phyloP scores from a whole-genome alignment of 352 stramenopile species.

The Aphanomyces stellatus region DNA sequence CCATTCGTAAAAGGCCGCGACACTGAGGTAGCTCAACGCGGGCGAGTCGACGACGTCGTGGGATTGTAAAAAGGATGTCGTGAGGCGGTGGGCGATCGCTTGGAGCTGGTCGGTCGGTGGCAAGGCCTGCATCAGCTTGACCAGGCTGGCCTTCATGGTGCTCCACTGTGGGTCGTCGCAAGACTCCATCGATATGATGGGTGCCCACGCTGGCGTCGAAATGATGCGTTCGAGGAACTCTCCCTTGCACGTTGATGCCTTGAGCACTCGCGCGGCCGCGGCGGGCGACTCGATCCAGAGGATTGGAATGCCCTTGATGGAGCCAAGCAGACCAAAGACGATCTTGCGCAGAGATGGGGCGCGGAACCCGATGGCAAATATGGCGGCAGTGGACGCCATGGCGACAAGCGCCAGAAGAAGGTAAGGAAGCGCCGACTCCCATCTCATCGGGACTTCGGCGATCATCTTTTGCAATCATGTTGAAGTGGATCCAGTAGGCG shows the following conservation, averaged over 20 bases:
- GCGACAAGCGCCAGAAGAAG: not conserved
- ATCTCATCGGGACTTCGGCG: too few species aligned
- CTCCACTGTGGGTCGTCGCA: slow-evolving; percentile 15
- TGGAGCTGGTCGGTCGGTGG: not conserved
- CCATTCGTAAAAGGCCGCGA: slow-evolving; percentile 16
- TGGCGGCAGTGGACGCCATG: not conserved
- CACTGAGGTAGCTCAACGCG: not conserved
- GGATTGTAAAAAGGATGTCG: not conserved
- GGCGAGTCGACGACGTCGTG: not conserved
- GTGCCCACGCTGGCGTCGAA: not conserved
- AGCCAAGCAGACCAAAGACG: not conserved
- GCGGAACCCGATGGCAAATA: not conserved
- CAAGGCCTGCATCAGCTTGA: slow-evolving; percentile 9
- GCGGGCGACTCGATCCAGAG: slow-evolving; percentile 11
- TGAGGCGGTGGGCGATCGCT: not conserved
- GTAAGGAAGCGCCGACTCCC: too few species aligned
- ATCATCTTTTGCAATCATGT: too few species aligned
- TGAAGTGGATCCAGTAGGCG: too few species aligned
- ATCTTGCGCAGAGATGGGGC: slow-evolving; percentile 4
- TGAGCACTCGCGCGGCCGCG: slow-evolving; percentile 1
- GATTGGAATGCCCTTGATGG: slow-evolving; percentile 14
- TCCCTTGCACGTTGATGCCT: slow-evolving; percentile 13
- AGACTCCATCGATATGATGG: slow-evolving; percentile 5
- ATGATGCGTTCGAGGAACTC: slow-evolving; percentile 12
- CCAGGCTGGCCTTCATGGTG: slow-evolving; percentile 12